Base-by-base conservation (phyloP, 106 monocot species). In the Triglochin maritima region DNA sequence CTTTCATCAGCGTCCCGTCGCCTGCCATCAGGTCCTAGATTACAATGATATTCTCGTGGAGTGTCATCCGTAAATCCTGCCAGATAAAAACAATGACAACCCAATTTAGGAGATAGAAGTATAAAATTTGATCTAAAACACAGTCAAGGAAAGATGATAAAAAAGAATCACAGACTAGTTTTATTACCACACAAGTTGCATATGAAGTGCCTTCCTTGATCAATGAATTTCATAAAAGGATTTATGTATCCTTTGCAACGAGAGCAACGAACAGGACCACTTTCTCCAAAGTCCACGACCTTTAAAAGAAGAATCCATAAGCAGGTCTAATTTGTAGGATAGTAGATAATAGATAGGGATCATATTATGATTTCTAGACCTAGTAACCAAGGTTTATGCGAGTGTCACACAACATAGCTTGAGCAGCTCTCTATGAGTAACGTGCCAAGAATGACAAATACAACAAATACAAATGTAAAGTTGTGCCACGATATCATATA, bases 1-100 rank as follows among this genome's bases (percentile, higher is more conserved):
- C 98, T 86, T 82, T 92, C 98, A 79, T 92, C 92, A 64, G 89
- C 98, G 89, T 99, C 98, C n/a, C 86, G 88, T 4, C 98, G 79
- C 74, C 98, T 86, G 46, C 86, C 88, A 82, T 99, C 92, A 57
- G 92, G 92, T 13, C 92, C 98, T 50, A 99, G 75, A 76, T 99
- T 88, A 67, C 92, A 92, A 44, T 71, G 82, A 67, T 99, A 99
- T 44, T 99, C 98, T 58, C 92, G 80, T 52, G 98, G 89, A 49
- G 98, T 99, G 72, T 99, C 88, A 83, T 99, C 86, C 48, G 83
- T 78, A 62, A 84, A 84, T 45, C 98, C 98, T 99, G 74, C 60
- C 49, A 76, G 68, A 66, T 14, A 29, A 47, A 75, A 74, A 12
- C 12, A 42, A 50, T 2, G 29, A 43, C 45, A 56, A 14, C 15